A percentile compares a stretch with the other conserved stretches of the same genome.
These are phyloP conservation scores for Globisporangium emineosum DNA, from an alignment of 352 stramenopile genomes.

Conservation along the genomic window DNA sequence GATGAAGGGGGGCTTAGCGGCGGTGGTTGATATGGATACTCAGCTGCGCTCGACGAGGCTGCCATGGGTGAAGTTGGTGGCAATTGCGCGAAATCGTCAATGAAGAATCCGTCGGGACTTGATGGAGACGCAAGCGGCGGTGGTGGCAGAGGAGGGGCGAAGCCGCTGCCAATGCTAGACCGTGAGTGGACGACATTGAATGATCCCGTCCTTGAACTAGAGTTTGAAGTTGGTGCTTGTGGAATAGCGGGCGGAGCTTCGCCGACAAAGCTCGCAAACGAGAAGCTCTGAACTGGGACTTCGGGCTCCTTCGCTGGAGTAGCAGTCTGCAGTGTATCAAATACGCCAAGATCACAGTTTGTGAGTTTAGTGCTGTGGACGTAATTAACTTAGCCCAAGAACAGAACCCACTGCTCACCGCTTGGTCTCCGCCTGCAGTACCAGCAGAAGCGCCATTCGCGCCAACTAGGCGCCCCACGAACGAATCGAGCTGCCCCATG, in stretches of 20 bases:
- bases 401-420: neutral
- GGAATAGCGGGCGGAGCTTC: slow-evolving; percentile 23
- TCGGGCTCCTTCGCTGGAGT: slow-evolving; percentile 6
- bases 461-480: slow-evolving; percentile 25
- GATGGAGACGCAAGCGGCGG: slow-evolving; percentile 11
- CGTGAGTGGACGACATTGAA: neutral
- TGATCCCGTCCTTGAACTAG: neutral
- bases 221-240: neutral
- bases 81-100: slow-evolving; percentile 4
- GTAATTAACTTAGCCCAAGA: neutral
- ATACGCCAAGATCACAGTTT: neutral
- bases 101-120: slow-evolving; percentile 14
- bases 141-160: neutral
- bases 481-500: slow-evolving; percentile 39
- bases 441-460: neutral
- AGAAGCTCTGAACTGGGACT: slow-evolving; percentile 40
- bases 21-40: neutral
- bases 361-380: neutral
- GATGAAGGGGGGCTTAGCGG: slow-evolving; percentile 1
- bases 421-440: neutral
- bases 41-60: neutral
- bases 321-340: slow-evolving; percentile 9
- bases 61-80: neutral
- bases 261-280: slow-evolving; percentile 67
- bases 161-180: neutral